phyloP scores from a whole-genome alignment of 306 rosid species.

The Alnus glutinosa region DNA sequence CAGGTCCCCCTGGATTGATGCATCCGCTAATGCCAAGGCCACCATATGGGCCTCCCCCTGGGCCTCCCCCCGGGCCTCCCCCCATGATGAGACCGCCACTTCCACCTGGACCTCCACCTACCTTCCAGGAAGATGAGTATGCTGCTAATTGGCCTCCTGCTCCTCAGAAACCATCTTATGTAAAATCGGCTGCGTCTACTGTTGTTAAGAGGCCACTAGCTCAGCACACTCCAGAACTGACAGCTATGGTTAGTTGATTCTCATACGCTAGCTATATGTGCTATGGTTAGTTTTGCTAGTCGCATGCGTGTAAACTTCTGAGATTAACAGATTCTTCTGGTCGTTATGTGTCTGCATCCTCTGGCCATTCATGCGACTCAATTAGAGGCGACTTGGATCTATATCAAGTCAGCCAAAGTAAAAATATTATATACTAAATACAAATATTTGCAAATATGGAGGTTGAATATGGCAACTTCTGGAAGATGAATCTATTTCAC shows the following conservation, averaged over 20 bases:
- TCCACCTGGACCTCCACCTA: constrained; percentile 99
- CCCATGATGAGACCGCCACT: constrained; percentile 99
- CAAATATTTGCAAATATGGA: neutral
- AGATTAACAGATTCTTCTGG: neutral
- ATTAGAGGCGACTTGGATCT: neutral
- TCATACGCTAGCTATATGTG: neutral
- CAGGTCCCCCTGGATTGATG: constrained; percentile 86
- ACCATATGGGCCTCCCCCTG: constrained; percentile 95
- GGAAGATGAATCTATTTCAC: neutral
- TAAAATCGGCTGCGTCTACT: constrained; percentile 96
- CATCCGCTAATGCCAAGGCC: constrained; percentile 77
- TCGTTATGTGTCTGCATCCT: neutral
- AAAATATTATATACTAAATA: neutral
- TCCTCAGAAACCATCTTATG: constrained; percentile 87
- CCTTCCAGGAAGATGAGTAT: constrained; percentile 70
- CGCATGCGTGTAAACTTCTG: neutral
- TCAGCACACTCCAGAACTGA: constrained; percentile 99
- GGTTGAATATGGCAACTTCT: neutral
- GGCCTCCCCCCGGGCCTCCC: constrained; percentile 96
- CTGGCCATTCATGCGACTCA: neutral
- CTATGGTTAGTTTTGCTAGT: too few relatives aligned
- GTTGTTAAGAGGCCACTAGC: constrained; percentile 97
- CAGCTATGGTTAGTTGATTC: constrained; percentile 79
- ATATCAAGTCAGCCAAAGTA: neutral
- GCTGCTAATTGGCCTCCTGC: constrained; percentile 38